Evolutionary conservation across 1,139 yeast genomes (phyloP), one percentile per base, ranked within the genome.

Genomic region (Scheffersomyces cryptocercus): DNA sequence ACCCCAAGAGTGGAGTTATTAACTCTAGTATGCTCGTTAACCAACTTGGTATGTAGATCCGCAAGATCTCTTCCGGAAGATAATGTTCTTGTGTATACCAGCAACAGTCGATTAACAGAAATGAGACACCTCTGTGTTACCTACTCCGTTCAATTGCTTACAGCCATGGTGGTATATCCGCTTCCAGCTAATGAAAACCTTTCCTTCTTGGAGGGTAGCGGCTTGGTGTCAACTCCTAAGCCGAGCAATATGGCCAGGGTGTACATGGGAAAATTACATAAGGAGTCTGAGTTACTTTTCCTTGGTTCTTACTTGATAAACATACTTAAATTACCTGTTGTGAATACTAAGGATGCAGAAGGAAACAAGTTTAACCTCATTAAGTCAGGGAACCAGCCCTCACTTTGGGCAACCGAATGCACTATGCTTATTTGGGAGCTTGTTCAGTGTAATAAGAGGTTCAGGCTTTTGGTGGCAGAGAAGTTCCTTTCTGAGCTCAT

Each of bases 391-490:
- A 39, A 31, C 3, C 64, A 62, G 9, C 70, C 84, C 1, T 73
- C 83, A 0, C 53, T 73, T 1, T 76, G 86, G 81, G 61, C 80
- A 3, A 61, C 67, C 3, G 93, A 87, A 54, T 59, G 79, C 16
- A 60, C 81, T 3, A 75, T 86, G 63, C 59, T 91, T 7, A 57
- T 86, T 15, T 88, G 96, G 88, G 96, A 88, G 56, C 64, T 89
- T 40, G 67, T 81, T 33, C 95, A 88, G 59, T 84, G 90, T 53
- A 91, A 91, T 62, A 70, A 68, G 44, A 57, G 58, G 29, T 82
- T 84, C 53, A 75, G 75, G 48, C 58, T 66, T 7, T 67, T 77
- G 43, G 67, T 86, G 29, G 71, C 78, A 1, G 68, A 71, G 16
- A 70, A 73, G 37, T 73, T 72, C 47, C 75, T 81, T 7, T 70